Conservation (phyloP, 352 stramenopile genomes). For the Globisporangium megalacanthum region DNA sequence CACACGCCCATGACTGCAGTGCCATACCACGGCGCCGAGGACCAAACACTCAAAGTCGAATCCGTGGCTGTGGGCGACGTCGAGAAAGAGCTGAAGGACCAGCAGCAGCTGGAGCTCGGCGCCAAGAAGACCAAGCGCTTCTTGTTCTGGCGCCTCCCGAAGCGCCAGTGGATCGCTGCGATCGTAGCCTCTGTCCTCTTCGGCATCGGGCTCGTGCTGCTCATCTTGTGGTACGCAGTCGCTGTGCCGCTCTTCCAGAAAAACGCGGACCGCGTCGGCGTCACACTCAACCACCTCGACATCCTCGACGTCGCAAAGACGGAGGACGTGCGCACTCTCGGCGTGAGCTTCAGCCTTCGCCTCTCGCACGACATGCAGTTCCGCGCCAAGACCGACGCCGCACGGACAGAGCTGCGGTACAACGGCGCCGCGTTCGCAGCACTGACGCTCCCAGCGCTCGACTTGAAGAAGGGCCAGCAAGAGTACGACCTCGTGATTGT, state of each 20-base stretch:
- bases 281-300: conserved; percentile 66
- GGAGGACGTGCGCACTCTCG: conserved; percentile 13
- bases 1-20: conserved; percentile 3
- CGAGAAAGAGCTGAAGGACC: conserved; percentile 31
- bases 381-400: conserved; percentile 40
- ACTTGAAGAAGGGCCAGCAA: conserved; percentile 38
- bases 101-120: not conserved
- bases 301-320: conserved; percentile 35
- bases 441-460: conserved; percentile 42
- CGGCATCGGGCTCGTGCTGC: conserved; percentile 35
- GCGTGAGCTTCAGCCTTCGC: conserved; percentile 50
- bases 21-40: conserved; percentile 10
- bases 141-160: conserved; percentile 47
- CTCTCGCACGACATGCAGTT: conserved; percentile 40
- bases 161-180: conserved; percentile 39
- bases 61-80: conserved; percentile 21
- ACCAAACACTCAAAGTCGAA: conserved; percentile 22
- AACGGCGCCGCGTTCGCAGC: conserved; percentile 34
- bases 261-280: conserved; percentile 44
- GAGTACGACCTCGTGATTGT: conserved; percentile 52
- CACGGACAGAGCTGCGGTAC: conserved; percentile 40
- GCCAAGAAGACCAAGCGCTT: conserved; percentile 21
- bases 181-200: conserved; percentile 36
- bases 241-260: conserved; percentile 55
- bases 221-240: conserved; percentile 64